Evolutionary conservation across 2,329 filamentous ascomycete genomes (phyloP).

Genomic region (Penicillium sp.): DNA sequence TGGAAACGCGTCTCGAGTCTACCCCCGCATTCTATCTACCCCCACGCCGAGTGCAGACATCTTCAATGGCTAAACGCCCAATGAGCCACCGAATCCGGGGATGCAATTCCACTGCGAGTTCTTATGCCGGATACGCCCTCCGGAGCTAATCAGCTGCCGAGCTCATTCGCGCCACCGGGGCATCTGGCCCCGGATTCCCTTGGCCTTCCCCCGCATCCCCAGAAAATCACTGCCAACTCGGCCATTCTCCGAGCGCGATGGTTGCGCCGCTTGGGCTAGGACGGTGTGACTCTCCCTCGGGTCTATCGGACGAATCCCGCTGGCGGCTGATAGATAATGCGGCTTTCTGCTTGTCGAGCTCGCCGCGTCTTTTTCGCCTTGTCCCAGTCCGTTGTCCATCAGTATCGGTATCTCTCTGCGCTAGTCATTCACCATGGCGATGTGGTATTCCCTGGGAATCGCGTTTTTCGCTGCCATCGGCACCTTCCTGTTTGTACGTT

Average conservation of each 20-base stretch:
- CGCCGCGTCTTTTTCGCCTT: conserved; percentile 1
- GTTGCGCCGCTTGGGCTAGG: conserved; percentile 4
- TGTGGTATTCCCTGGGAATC: conserved; percentile 51
- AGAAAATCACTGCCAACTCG: conserved; percentile 21
- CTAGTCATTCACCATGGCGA: conserved; percentile 33
- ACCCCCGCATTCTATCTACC: too few relatives aligned
- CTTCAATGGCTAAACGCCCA: neutral
- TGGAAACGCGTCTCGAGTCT: too few relatives aligned
- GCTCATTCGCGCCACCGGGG: neutral
- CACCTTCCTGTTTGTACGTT: conserved; percentile 57
- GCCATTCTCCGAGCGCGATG: conserved; percentile 27
- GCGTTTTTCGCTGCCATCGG: conserved; percentile 58
- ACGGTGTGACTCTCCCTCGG: conserved; percentile 19
- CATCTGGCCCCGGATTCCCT: neutral
- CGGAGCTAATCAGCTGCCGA: too few relatives aligned
- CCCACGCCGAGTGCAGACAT: neutral
- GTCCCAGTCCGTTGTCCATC: too few relatives aligned
- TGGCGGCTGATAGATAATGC: neutral
- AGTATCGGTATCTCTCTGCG: conserved; percentile 4
- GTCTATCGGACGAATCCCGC: conserved; percentile 21
- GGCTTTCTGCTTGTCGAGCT: neutral
- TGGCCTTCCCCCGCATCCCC: conserved; percentile 18
- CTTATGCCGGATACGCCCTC: too few relatives aligned
- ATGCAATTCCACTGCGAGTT: too few relatives aligned
- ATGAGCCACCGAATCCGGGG: neutral